phyloP scores from a whole-genome alignment of 2,329 filamentous ascomycete genomes.

The Diplocarpon mali region DNA sequence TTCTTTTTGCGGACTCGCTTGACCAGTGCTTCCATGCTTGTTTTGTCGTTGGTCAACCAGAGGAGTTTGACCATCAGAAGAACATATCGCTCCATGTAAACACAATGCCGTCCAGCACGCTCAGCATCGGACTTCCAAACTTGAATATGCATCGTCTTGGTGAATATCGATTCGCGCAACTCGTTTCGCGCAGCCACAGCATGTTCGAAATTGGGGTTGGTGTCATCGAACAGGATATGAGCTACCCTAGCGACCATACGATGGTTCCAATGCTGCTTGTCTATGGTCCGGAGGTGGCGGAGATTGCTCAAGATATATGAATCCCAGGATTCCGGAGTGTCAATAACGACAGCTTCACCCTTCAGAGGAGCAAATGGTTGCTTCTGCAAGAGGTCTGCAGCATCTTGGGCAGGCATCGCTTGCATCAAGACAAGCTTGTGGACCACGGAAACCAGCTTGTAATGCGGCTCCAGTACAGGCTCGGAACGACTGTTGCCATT shows the following conservation, averaged over 20 bases:
- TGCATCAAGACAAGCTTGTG: slow-evolving; percentile 48
- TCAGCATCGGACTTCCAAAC: slow-evolving; percentile 67
- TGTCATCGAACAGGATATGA: slow-evolving; percentile 48
- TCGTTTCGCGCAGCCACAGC: slow-evolving; percentile 51
- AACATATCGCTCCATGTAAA: slow-evolving; percentile 62
- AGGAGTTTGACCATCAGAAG: slow-evolving; percentile 54
- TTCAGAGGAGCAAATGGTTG: slow-evolving; percentile 24
- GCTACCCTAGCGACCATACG: slow-evolving; percentile 55
- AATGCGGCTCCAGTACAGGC: slow-evolving; percentile 61
- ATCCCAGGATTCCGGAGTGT: slow-evolving; percentile 41
- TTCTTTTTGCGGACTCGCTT: slow-evolving; percentile 53
- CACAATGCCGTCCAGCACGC: slow-evolving; percentile 58
- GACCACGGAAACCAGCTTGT: slow-evolving; percentile 55
- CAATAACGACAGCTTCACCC: slow-evolving; percentile 22
- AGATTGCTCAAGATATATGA: slow-evolving; percentile 41
- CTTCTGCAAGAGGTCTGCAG: slow-evolving; percentile 27
- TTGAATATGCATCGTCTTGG: slow-evolving; percentile 62
- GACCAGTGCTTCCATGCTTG: slow-evolving; percentile 50
- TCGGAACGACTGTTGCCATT: slow-evolving; percentile 49
- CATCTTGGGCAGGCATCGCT: slow-evolving; percentile 20
- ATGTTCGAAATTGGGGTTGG: slow-evolving; percentile 31
- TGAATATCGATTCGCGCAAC: slow-evolving; percentile 59
- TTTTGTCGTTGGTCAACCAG: slow-evolving; percentile 48
- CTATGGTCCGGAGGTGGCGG: slow-evolving; percentile 32
- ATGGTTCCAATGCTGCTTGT: slow-evolving; percentile 68